Conservation (phyloP, 2,329 filamentous ascomycete genomes). For the Alternaria viburni region DNA sequence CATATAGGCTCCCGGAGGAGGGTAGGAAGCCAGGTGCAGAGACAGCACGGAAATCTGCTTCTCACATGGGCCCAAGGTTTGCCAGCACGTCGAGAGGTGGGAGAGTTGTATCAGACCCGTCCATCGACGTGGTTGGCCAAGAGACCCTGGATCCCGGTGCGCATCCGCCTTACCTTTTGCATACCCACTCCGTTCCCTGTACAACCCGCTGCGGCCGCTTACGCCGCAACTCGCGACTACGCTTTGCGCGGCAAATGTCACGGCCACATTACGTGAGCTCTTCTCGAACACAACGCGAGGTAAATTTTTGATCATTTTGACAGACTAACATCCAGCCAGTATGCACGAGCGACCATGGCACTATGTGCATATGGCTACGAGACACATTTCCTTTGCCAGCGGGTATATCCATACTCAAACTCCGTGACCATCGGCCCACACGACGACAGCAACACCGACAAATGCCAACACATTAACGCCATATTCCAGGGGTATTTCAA, state of each 20-base stretch:
- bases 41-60: conserved; percentile 29
- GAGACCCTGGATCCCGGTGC: conserved; percentile 20
- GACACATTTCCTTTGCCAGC: conserved; percentile 10
- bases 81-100: conserved; percentile 23
- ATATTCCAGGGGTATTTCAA: not conserved
- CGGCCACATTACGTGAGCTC: not conserved
- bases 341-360: not conserved
- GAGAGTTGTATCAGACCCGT: conserved; percentile 10
- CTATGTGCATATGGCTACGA: not conserved
- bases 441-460: not conserved
- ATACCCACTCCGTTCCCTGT: conserved; percentile 18
- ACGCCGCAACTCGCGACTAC: conserved; percentile 14
- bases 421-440: not conserved
- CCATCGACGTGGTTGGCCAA: conserved; percentile 20
- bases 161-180: conserved; percentile 13
- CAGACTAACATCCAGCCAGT: not conserved
- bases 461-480: not conserved
- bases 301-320: not conserved
- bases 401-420: conserved; percentile 29
- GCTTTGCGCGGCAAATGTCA: conserved; percentile 6
- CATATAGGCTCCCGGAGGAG: conserved; percentile 39
- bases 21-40: conserved; percentile 18
- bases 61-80: conserved; percentile 28
- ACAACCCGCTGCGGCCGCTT: conserved; percentile 13
- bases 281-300: not conserved